Percentiles rank a stretch among this genome's conserved stretches.
Conservation (phyloP, 1,139 yeast genomes). For the Saccharomycopsis phalli region DNA sequence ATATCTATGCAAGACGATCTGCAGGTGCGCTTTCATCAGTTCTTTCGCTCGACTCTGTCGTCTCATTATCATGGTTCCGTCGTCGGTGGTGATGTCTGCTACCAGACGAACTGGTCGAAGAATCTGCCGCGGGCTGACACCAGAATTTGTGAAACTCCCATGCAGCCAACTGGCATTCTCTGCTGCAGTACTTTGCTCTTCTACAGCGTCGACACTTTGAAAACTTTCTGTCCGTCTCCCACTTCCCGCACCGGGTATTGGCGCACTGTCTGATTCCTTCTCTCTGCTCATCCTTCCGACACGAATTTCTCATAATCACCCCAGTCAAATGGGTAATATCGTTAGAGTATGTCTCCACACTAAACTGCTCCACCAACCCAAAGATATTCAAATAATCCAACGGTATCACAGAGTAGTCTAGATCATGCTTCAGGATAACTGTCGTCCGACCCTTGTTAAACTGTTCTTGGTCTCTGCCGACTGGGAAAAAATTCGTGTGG, state of each 20-base stretch:
- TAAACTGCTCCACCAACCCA: constrained; percentile 86
- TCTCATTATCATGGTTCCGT: too few relatives aligned
- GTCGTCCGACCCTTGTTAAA: constrained; percentile 8
- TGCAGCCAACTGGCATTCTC: constrained; percentile 84
- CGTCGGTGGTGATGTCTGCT: constrained; percentile 8
- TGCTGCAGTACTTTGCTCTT: constrained; percentile 87
- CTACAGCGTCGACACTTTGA: constrained; percentile 93
- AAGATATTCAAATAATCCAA: constrained; percentile 62
- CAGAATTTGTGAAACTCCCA: constrained; percentile 93
- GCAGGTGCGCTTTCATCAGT: too few relatives aligned
- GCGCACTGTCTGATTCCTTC: constrained; percentile 97
- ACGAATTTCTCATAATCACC: constrained; percentile 90
- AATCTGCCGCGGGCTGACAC: constrained; percentile 42
- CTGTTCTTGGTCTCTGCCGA: constrained; percentile 3
- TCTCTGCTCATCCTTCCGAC: constrained; percentile 75
- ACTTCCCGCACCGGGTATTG: constrained; percentile 83
- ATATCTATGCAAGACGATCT: too few relatives aligned
- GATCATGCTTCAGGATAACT: constrained; percentile 27
- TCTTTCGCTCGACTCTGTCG: too few relatives aligned
- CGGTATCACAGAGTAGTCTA: constrained; percentile 42
- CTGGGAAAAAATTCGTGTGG: constrained; percentile 9
- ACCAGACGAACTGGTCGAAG: neutral
- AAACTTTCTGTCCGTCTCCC: constrained; percentile 88
- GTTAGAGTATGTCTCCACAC: constrained; percentile 52
- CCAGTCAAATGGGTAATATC: constrained; percentile 97